These are phyloP conservation scores for Biscutella auriculata DNA, from an alignment of 441 rosid genomes.

Conservation along the genomic window DNA sequence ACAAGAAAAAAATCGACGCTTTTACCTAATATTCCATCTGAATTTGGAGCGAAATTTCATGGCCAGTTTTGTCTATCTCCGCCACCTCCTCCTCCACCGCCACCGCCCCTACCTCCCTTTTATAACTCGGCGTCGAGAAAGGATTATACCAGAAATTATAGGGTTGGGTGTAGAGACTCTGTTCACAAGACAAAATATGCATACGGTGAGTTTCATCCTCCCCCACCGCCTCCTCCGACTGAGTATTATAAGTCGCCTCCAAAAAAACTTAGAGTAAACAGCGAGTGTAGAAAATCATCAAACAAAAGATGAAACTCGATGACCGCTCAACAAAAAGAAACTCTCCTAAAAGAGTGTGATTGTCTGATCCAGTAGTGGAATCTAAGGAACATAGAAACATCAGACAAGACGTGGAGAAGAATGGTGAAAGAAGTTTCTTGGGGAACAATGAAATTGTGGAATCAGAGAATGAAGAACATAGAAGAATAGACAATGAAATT, in stretches of 20 bases:
- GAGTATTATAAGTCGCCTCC: conserved; percentile 18
- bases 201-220: conserved; percentile 19
- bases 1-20: conserved; percentile 32
- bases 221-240: conserved; percentile 20
- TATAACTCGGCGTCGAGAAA: conserved; percentile 25
- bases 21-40: too few relatives aligned
- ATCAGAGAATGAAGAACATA: conserved; percentile 25
- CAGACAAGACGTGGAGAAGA: conserved; percentile 23
- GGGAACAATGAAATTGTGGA: conserved; percentile 24
- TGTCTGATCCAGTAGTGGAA: conserved; percentile 20
- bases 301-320: conserved; percentile 4
- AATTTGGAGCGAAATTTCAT: too few relatives aligned
- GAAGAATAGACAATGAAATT: not conserved
- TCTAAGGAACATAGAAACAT: conserved; percentile 11
- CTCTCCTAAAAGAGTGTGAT: conserved; percentile 17
- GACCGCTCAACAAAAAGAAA: conserved; percentile 1
- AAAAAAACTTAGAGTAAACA: conserved; percentile 19
- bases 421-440: conserved; percentile 14
- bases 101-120: conserved; percentile 34
- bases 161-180: conserved; percentile 11
- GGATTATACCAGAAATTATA: not conserved
- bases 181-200: conserved; percentile 5
- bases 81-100: too few relatives aligned
- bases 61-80: too few relatives aligned
- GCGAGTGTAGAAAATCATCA: conserved; percentile 20